phyloP scores from a whole-genome alignment of 805 yeast genomes.

The Yamadazyma kitorensis region DNA sequence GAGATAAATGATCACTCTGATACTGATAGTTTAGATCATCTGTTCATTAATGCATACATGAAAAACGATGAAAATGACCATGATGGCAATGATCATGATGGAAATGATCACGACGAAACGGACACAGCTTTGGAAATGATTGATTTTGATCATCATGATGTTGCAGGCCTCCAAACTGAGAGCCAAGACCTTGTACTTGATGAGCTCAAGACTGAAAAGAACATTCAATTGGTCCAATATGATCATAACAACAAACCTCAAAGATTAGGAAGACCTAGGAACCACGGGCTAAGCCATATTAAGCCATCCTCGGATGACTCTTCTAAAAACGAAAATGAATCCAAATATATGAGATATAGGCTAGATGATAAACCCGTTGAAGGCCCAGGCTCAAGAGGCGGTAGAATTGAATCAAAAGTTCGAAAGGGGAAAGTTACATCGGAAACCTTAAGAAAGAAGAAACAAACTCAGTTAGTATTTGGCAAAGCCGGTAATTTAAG shows the following conservation, averaged over 20 bases:
- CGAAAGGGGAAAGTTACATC: slow-evolving; percentile 28
- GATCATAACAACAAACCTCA: slow-evolving; percentile 29
- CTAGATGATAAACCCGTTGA: slow-evolving; percentile 32
- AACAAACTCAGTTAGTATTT: slow-evolving; percentile 16
- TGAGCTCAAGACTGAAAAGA: neutral
- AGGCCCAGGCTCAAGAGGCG: slow-evolving; percentile 42
- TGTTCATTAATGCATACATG: slow-evolving; percentile 2
- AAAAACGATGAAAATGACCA: neutral
- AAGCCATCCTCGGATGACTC: slow-evolving; percentile 18
- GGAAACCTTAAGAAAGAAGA: slow-evolving; percentile 17
- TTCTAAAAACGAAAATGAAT: slow-evolving; percentile 23
- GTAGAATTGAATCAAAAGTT: slow-evolving; percentile 14
- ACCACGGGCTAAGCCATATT: slow-evolving; percentile 18
- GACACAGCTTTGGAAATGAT: slow-evolving; percentile 1
- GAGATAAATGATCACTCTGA: neutral
- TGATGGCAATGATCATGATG: neutral
- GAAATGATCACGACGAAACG: neutral
- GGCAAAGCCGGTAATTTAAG: slow-evolving; percentile 8
- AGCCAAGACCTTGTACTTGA: neutral
- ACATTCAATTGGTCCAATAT: slow-evolving; percentile 25
- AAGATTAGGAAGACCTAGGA: slow-evolving; percentile 37
- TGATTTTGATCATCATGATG: neutral
- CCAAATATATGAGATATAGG: slow-evolving; percentile 31
- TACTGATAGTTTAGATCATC: neutral
- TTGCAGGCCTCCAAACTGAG: neutral